phyloP scores from a whole-genome alignment of 768 basidiomycete genomes.

The Calocybe cyanea region DNA sequence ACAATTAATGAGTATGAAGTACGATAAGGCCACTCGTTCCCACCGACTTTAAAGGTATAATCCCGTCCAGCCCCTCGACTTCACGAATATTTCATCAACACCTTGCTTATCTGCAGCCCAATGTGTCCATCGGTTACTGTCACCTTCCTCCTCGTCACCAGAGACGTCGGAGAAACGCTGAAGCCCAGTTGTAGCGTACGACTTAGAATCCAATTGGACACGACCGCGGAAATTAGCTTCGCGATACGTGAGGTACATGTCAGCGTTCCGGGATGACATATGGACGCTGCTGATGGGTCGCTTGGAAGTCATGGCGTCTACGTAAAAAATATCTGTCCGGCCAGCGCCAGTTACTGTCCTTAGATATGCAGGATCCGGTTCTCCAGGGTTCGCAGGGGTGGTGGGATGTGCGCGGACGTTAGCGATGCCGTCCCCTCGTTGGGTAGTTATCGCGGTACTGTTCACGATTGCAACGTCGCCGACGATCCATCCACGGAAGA shows the following conservation, averaged over 20 bases:
- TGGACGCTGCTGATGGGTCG: slow-evolving; percentile 47
- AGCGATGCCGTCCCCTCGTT: slow-evolving; percentile 45
- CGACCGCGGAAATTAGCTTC: slow-evolving; percentile 48
- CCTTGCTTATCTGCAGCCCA: slow-evolving; percentile 37
- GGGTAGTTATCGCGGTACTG: slow-evolving; percentile 38
- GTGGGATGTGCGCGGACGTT: slow-evolving; percentile 47
- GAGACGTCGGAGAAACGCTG: slow-evolving; percentile 10
- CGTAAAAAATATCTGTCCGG: slow-evolving; percentile 46
- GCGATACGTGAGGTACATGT: slow-evolving; percentile 54
- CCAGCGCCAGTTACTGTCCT: slow-evolving; percentile 52
- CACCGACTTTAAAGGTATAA: slow-evolving; percentile 33
- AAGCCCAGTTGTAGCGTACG: slow-evolving; percentile 31
- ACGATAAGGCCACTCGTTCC: neutral
- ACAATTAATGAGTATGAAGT: too few species aligned
- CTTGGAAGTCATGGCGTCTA: slow-evolving; percentile 33
- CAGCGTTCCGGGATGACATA: slow-evolving; percentile 44
- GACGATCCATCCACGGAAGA: slow-evolving; percentile 56
- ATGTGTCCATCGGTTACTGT: slow-evolving; percentile 34
- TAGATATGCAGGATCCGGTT: slow-evolving; percentile 33
- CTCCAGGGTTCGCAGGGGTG: slow-evolving; percentile 24
- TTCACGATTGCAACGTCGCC: slow-evolving; percentile 49
- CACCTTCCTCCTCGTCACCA: slow-evolving; percentile 12
- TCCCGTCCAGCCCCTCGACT: slow-evolving; percentile 45
- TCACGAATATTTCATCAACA: slow-evolving; percentile 33
- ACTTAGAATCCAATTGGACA: slow-evolving; percentile 40